A percentile compares a stretch with the other conserved stretches of the same genome.
These are phyloP conservation scores for Ophiostoma novo-ulmi DNA, from an alignment of 2,329 filamentous ascomycete genomes.

Conservation along the genomic window DNA sequence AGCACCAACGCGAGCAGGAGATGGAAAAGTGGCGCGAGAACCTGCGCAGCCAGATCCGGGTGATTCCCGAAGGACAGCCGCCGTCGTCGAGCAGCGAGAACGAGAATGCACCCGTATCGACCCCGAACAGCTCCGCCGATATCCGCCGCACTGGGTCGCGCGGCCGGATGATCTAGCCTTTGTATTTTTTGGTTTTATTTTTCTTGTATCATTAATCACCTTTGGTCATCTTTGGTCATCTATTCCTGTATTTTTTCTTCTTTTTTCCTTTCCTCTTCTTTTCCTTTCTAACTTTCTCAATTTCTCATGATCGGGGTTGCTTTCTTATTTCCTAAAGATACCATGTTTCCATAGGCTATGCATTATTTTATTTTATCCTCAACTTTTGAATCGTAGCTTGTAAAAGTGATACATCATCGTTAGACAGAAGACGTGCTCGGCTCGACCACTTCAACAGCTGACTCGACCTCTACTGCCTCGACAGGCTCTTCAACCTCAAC, in stretches of 20 bases:
- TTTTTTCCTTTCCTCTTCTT: background rate
- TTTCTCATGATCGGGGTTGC: background rate
- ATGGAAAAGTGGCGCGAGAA: slow-evolving; percentile 36
- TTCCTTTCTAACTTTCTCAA: background rate
- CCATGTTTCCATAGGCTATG: slow-evolving; percentile 3
- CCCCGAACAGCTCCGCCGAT: background rate
- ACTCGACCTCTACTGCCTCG: background rate
- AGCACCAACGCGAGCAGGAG: slow-evolving; percentile 30
- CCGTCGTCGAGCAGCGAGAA: background rate
- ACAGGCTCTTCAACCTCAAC: background rate
- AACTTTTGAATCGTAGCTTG: background rate
- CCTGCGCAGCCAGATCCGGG: slow-evolving; percentile 37
- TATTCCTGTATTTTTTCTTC: background rate
- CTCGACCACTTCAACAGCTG: background rate
- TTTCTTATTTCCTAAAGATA: slow-evolving; percentile 15
- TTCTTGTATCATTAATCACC: background rate
- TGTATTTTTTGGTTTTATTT: background rate
- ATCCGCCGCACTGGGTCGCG: background rate
- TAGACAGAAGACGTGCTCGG: background rate
- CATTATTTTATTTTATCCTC: background rate
- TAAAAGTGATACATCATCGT: too few species aligned
- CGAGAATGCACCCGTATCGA: background rate
- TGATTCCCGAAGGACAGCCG: slow-evolving; percentile 30
- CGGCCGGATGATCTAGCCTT: slow-evolving; percentile 2
- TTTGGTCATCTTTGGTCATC: too few species aligned